A percentile compares a stretch with the other conserved stretches of the same genome.
These are phyloP conservation scores for Astrocystis sublimbata DNA, from an alignment of 495 filamentous ascomycete species.

Conservation along the genomic window DNA sequence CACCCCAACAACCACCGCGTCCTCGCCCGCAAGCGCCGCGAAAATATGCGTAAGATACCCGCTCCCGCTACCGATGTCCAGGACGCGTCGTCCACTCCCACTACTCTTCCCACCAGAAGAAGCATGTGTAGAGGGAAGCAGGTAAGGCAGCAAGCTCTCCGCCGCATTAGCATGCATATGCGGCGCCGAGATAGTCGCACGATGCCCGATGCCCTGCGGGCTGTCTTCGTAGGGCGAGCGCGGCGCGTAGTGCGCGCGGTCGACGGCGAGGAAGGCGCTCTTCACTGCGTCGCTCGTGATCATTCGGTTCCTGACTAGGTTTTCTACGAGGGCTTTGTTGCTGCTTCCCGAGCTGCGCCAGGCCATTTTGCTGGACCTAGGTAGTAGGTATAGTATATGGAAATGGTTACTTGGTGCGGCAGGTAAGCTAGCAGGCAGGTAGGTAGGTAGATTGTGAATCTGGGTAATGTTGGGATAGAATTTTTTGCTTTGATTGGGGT, in stretches of 20 bases:
- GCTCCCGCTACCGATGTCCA: slow-evolving; percentile 88
- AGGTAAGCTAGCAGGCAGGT: too few relatives aligned
- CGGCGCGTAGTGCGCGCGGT: slow-evolving; percentile 81
- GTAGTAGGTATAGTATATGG: too few relatives aligned
- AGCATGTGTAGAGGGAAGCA: slow-evolving; percentile 36
- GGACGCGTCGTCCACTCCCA: slow-evolving; percentile 54
- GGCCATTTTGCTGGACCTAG: slow-evolving; percentile 86
- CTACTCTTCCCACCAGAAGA: too few relatives aligned
- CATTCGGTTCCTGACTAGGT: slow-evolving; percentile 69
- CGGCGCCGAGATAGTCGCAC: slow-evolving; percentile 90
- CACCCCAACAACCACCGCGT: slow-evolving; percentile 73
- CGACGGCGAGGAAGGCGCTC: slow-evolving; percentile 80
- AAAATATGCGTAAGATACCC: slow-evolving; percentile 92
- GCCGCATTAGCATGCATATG: slow-evolving; percentile 92
- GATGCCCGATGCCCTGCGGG: slow-evolving; percentile 84
- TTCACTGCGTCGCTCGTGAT: slow-evolving; percentile 72
- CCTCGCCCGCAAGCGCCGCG: slow-evolving; percentile 70
- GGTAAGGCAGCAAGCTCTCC: slow-evolving; percentile 65
- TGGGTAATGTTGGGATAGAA: too few relatives aligned
- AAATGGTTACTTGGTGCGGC: too few relatives aligned
- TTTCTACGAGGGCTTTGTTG: slow-evolving; percentile 77
- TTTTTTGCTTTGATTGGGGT: too few relatives aligned
- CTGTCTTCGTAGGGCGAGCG: slow-evolving; percentile 77
- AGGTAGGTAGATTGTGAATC: too few relatives aligned
- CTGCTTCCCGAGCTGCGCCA: slow-evolving; percentile 81